Percentiles rank a stretch among this genome's conserved stretches.
These are phyloP conservation scores for Dothistroma septosporum DNA, from an alignment of 2,329 filamentous ascomycete species.

Conservation along the genomic window DNA sequence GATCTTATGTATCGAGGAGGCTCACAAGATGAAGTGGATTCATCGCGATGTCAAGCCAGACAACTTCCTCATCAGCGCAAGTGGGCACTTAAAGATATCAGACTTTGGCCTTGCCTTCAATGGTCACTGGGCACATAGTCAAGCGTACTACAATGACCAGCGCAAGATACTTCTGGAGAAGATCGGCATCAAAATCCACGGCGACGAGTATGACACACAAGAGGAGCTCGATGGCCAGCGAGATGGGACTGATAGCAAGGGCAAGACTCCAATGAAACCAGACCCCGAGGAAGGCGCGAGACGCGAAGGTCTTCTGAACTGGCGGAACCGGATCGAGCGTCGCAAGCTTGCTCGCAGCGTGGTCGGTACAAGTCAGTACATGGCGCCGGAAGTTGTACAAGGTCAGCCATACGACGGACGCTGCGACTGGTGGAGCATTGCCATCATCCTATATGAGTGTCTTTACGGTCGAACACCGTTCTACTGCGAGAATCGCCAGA, in stretches of 20 bases:
- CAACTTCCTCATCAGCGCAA: slow-evolving; percentile 87
- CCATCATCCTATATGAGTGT: slow-evolving; percentile 91
- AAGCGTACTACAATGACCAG: slow-evolving; percentile 78
- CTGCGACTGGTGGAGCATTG: slow-evolving; percentile 97
- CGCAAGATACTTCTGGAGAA: slow-evolving; percentile 74
- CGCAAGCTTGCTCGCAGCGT: slow-evolving; percentile 75
- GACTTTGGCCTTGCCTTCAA: slow-evolving; percentile 96
- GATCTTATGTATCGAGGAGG: slow-evolving; percentile 90
- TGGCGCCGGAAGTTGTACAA: slow-evolving; percentile 89
- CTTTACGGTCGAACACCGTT: slow-evolving; percentile 91
- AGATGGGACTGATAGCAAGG: slow-evolving; percentile 11
- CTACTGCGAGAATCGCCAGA: slow-evolving; percentile 71
- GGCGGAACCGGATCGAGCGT: slow-evolving; percentile 49
- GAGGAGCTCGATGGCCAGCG: slow-evolving; percentile 36
- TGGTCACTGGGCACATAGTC: slow-evolving; percentile 90
- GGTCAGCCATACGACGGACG: slow-evolving; percentile 82
- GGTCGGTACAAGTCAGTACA: slow-evolving; percentile 95
- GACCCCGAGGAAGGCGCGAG: slow-evolving; percentile 25
- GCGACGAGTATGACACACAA: slow-evolving; percentile 66
- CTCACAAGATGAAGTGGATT: slow-evolving; percentile 82
- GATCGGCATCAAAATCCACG: slow-evolving; percentile 67
- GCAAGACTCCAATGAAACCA: slow-evolving; percentile 17
- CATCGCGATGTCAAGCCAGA: slow-evolving; percentile 96
- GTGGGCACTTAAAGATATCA: slow-evolving; percentile 89
- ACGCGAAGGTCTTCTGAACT: slow-evolving; percentile 39